A percentile compares a stretch with the other conserved stretches of the same genome.
Evolutionary conservation across 2,329 filamentous ascomycete species (phyloP).

Genomic region (Tetracladium maxilliforme): DNA sequence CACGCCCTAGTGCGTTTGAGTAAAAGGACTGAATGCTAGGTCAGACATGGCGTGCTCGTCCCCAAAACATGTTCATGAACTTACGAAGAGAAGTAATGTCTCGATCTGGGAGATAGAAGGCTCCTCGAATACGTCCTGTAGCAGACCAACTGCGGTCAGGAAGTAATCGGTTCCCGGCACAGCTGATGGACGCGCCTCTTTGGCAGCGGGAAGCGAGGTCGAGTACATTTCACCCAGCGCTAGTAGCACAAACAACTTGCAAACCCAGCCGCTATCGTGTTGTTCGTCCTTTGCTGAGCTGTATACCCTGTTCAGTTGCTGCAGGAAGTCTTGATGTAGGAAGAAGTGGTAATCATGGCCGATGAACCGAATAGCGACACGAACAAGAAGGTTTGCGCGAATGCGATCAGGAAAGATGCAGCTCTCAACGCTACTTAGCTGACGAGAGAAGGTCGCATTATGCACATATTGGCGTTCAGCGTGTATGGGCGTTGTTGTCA

Average conservation of each 20-base stretch:
- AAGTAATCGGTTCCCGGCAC: constrained; percentile 28
- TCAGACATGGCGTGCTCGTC: too few species aligned
- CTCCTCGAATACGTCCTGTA: constrained; percentile 25
- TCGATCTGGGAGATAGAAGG: constrained; percentile 27
- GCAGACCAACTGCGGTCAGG: constrained; percentile 20
- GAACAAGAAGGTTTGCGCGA: constrained; percentile 18
- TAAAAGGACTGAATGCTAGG: constrained; percentile 13
- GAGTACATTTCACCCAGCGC: constrained; percentile 28
- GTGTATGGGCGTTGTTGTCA: too few species aligned
- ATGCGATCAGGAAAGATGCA: constrained; percentile 16
- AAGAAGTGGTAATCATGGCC: constrained; percentile 18
- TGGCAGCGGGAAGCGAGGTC: too few species aligned
- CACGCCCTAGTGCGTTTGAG: constrained; percentile 18
- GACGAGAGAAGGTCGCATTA: too few species aligned
- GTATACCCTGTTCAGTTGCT: constrained; percentile 18
- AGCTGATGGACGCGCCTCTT: constrained; percentile 16
- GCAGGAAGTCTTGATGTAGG: constrained; percentile 20
- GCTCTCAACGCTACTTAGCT: too few species aligned
- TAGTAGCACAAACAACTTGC: constrained; percentile 27
- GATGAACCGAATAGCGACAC: constrained; percentile 19
- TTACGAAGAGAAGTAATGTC: constrained; percentile 21
- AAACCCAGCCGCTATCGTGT: constrained; percentile 18
- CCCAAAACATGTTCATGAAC: too few species aligned
- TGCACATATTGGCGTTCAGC: too few species aligned
- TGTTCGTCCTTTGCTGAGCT: constrained; percentile 16